These are phyloP conservation scores for Oleoguttula mirabilis DNA, from an alignment of 495 filamentous ascomycete genomes.

Conservation along the genomic window DNA sequence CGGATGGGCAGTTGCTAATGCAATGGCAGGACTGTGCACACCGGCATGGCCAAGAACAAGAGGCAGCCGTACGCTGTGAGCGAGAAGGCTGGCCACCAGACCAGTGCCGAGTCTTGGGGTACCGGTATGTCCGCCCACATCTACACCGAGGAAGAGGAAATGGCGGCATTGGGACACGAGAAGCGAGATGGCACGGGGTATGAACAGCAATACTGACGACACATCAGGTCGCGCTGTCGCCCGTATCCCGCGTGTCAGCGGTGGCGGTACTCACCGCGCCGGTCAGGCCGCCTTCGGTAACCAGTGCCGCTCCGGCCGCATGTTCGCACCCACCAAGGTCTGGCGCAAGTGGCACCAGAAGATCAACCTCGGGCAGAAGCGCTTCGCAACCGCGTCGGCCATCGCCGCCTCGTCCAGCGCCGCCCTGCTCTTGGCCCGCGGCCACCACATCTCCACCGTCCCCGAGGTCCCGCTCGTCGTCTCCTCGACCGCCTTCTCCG, in stretches of 20 bases:
- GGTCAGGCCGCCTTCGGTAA: slow-evolving; percentile 99
- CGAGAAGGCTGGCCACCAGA: slow-evolving; percentile 99
- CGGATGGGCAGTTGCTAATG: slow-evolving; percentile 29
- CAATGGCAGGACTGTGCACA: slow-evolving; percentile 63
- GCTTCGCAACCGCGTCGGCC: slow-evolving; percentile 94
- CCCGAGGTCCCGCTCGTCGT: slow-evolving; percentile 95
- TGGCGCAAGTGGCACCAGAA: slow-evolving; percentile 99
- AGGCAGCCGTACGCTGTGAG: slow-evolving; percentile 98
- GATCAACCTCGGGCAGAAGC: slow-evolving; percentile 97
- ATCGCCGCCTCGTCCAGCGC: slow-evolving; percentile 90
- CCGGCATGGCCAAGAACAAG: slow-evolving; percentile 99
- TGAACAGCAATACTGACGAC: slow-evolving; percentile 22
- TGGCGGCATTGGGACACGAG: slow-evolving; percentile 2
- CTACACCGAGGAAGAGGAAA: not conserved
- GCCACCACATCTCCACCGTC: slow-evolving; percentile 83
- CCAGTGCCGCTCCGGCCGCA: slow-evolving; percentile 98
- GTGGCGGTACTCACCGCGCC: slow-evolving; percentile 99
- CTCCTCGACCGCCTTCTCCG: slow-evolving; percentile 74
- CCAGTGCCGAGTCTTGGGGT: slow-evolving; percentile 98
- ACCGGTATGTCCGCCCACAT: slow-evolving; percentile 73
- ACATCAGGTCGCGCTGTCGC: slow-evolving; percentile 86
- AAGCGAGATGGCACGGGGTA: slow-evolving; percentile 13
- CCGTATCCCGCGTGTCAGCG: slow-evolving; percentile 99
- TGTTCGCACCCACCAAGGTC: slow-evolving; percentile 99
- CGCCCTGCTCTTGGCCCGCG: slow-evolving; percentile 88